Evolutionary conservation across 1,139 yeast genomes (phyloP), one percentile per base, ranked within the genome.

Genomic region (Protomyces pachydermus): DNA sequence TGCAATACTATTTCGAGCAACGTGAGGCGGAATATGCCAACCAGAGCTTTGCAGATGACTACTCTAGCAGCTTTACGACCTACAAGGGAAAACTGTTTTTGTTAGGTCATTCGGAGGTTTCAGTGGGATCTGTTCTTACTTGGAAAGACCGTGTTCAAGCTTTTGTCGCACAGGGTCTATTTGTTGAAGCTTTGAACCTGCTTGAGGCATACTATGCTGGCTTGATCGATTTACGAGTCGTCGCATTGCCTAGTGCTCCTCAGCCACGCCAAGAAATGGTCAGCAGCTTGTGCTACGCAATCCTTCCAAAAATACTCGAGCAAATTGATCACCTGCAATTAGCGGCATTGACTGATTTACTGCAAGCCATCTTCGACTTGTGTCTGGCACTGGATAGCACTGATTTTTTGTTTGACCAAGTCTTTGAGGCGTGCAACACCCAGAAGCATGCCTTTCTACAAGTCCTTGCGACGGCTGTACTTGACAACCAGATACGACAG

Each of bases 81-180:
- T 78, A 75, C 67, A 81, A 79, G 67, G 79, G 82, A 0, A 77
- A 81, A 38, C 54, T 84, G 0, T 82, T 83, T 69, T 65, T 83
- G 1, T 69, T 84, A 62, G 86, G 85, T 1, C 76, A 76, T 52
- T 79, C 77, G 66, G 84, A 80, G 64, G 71, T 84, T 42, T 76
- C 75, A 4, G 78, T 84, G 14, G 95, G 91, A 0, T 77, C 84
- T 16, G 74, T 84, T 14, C 78, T 84, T 3, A 85, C 82, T 69
- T 89, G 96, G 96, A 90, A 91, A 0, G 95, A 88, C 70, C 76
- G 81, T 25, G 72, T 85, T 16, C 75, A 79, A 65, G 80, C 76
- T 14, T 73, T 83, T 14, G 76, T 88, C 67, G 76, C 82, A 9
- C 69, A 74, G 4, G 82, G 81, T 0, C 75, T 80, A 42, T 86